Percentiles rank a stretch among this genome's conserved stretches.
Evolutionary conservation across 2,329 filamentous ascomycete species (phyloP).

Genomic region (Aspergillus caelatus): DNA sequence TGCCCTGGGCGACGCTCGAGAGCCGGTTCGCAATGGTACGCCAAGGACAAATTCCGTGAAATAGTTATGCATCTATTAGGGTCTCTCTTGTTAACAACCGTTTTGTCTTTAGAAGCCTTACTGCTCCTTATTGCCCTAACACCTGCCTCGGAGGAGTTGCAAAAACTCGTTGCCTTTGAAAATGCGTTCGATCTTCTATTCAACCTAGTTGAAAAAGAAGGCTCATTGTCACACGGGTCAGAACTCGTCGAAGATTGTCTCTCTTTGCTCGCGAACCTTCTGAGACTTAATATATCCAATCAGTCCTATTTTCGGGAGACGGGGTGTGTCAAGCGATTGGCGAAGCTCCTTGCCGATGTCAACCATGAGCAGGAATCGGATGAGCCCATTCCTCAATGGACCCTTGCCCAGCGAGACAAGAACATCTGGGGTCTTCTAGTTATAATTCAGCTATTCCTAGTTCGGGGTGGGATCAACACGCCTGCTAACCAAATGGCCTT

Average conservation of each 20-base stretch:
- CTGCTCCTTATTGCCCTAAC: slow-evolving; percentile 87
- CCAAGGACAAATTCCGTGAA: not conserved
- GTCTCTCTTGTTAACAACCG: slow-evolving; percentile 16
- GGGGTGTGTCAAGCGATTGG: slow-evolving; percentile 74
- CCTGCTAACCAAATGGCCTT: slow-evolving; percentile 83
- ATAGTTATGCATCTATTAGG: not conserved
- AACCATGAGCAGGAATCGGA: slow-evolving; percentile 58
- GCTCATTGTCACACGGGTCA: slow-evolving; percentile 78
- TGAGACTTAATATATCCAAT: slow-evolving; percentile 85
- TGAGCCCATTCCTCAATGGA: slow-evolving; percentile 71
- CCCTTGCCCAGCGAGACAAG: slow-evolving; percentile 76
- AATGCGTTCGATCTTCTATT: slow-evolving; percentile 90
- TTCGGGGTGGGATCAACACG: slow-evolving; percentile 77
- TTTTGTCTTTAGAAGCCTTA: slow-evolving; percentile 64
- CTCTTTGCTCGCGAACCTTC: slow-evolving; percentile 83
- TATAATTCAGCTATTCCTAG: slow-evolving; percentile 82
- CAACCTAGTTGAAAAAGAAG: slow-evolving; percentile 77
- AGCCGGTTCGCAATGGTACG: slow-evolving; percentile 77
- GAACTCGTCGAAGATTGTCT: slow-evolving; percentile 91
- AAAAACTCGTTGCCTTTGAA: slow-evolving; percentile 94
- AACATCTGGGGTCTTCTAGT: slow-evolving; percentile 90
- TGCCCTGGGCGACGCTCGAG: slow-evolving; percentile 79
- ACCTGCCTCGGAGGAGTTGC: slow-evolving; percentile 80
- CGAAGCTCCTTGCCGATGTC: slow-evolving; percentile 67
- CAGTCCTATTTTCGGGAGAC: slow-evolving; percentile 93